Evolutionary conservation across 2,329 filamentous ascomycete genomes (phyloP).

Genomic region (Calonectria hongkongensis): DNA sequence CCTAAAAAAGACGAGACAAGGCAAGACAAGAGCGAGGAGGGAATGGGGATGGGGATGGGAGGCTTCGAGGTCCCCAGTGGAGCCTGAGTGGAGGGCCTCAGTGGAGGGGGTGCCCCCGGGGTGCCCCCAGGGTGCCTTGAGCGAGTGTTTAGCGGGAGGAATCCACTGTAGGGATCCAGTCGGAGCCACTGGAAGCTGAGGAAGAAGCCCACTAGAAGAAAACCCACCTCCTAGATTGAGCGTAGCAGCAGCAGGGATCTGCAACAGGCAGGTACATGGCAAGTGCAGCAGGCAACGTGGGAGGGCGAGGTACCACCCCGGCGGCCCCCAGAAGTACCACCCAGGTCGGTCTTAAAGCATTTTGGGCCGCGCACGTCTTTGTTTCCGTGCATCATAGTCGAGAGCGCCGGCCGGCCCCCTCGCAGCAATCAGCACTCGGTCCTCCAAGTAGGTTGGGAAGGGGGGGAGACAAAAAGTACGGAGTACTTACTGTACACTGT

Average conservation of each 20-base stretch:
- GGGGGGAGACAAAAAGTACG: background rate
- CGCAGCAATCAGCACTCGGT: slow-evolving; percentile 2
- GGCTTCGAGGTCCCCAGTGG: slow-evolving; percentile 14
- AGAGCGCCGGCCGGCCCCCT: background rate
- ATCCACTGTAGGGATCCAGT: slow-evolving; percentile 48
- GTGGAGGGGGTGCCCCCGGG: slow-evolving; percentile 42
- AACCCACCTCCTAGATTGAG: slow-evolving; percentile 53
- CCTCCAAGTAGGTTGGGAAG: background rate
- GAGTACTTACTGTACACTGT: background rate
- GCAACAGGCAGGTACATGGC: slow-evolving; percentile 30
- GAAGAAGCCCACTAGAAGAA: slow-evolving; percentile 55
- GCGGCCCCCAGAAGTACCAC: background rate
- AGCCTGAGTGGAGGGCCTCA: slow-evolving; percentile 44
- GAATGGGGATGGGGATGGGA: slow-evolving; percentile 19
- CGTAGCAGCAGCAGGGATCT: slow-evolving; percentile 44
- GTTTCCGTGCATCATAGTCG: slow-evolving; percentile 17
- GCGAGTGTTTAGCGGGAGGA: slow-evolving; percentile 39
- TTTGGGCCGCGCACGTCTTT: slow-evolving; percentile 23
- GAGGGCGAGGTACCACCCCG: slow-evolving; percentile 5
- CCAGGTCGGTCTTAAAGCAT: slow-evolving; percentile 17
- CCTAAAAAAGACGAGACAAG: slow-evolving; percentile 24
- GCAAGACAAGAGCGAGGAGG: slow-evolving; percentile 18
- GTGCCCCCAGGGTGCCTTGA: slow-evolving; percentile 11
- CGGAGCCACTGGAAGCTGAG: slow-evolving; percentile 55
- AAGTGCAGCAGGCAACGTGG: background rate